phyloP scores from a whole-genome alignment of 208 protist genomes.

The Leishmania aethiopica region DNA sequence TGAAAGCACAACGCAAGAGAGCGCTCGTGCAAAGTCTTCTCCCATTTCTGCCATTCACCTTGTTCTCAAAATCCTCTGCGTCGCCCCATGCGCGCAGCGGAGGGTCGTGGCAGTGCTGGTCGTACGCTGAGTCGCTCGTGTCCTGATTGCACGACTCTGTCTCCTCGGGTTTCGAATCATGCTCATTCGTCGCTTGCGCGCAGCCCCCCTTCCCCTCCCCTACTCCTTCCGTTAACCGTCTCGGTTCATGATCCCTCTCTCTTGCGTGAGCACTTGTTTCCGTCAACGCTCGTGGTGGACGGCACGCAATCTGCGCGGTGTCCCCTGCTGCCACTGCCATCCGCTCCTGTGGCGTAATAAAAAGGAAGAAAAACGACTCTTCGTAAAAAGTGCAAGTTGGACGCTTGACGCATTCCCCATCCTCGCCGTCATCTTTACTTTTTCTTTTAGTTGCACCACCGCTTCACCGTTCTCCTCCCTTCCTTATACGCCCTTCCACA shows the following conservation, averaged over 20 bases:
- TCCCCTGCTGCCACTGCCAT: not conserved
- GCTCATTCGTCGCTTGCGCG: not conserved
- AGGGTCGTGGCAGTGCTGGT: not conserved
- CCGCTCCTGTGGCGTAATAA: not conserved
- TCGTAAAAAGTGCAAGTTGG: not conserved
- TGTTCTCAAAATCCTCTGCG: not conserved
- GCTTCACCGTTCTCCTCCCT: not conserved
- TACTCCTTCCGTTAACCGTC: not conserved
- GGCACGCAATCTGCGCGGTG: not conserved
- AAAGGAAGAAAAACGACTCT: not conserved
- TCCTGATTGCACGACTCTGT: not conserved
- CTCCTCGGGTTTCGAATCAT: not conserved
- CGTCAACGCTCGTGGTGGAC: not conserved
- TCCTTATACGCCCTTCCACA: not conserved
- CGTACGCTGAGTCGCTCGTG: not conserved
- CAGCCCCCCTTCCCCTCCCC: not conserved
- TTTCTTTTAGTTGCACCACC: not conserved
- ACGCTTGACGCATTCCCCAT: not conserved
- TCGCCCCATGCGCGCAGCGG: not conserved
- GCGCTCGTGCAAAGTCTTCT: not conserved
- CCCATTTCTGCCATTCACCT: not conserved
- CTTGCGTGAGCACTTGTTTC: not conserved
- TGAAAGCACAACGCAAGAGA: not conserved
- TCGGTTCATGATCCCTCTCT: not conserved
- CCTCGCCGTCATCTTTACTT: not conserved